phyloP scores from a whole-genome alignment of 306 rosid genomes.

The Vicia villosa region DNA sequence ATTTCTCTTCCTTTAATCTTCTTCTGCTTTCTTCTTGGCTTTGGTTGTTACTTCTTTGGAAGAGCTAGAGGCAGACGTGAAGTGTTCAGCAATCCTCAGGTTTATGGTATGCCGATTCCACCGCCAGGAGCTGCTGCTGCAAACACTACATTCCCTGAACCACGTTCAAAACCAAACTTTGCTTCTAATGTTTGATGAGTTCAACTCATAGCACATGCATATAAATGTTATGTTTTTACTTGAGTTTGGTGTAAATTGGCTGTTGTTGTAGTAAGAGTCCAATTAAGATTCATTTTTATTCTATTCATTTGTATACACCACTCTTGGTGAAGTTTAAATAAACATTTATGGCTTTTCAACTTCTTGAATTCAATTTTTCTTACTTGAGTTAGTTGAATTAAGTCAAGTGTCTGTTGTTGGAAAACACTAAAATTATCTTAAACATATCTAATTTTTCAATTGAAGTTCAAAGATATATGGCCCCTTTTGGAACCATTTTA shows the following conservation, averaged over 20 bases:
- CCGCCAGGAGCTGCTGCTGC: constrained; percentile 57
- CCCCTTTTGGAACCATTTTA: too few relatives aligned
- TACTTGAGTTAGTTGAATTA: neutral
- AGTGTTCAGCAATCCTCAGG: constrained; percentile 57
- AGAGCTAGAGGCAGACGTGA: constrained; percentile 70
- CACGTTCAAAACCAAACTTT: constrained; percentile 52
- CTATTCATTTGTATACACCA: neutral
- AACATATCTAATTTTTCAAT: too few relatives aligned
- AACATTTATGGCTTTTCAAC: neutral
- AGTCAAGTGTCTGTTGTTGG: too few relatives aligned
- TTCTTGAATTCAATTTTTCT: constrained; percentile 7
- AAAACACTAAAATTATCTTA: too few relatives aligned
- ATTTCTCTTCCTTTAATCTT: constrained; percentile 81
- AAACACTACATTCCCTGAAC: constrained; percentile 6
- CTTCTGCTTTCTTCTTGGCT: constrained; percentile 67
- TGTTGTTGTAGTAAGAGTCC: constrained; percentile 18
- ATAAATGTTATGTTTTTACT: neutral
- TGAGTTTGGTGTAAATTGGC: neutral
- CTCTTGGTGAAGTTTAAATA: neutral
- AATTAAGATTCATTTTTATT: constrained; percentile 9
- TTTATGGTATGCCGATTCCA: constrained; percentile 71
- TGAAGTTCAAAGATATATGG: too few relatives aligned
- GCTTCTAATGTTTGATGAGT: constrained; percentile 55
- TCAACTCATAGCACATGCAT: neutral
- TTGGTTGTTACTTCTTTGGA: constrained; percentile 88